These are phyloP conservation scores for Ophiostoma himal-ulmi DNA, from an alignment of 2,329 filamentous ascomycete genomes.

Conservation along the genomic window DNA sequence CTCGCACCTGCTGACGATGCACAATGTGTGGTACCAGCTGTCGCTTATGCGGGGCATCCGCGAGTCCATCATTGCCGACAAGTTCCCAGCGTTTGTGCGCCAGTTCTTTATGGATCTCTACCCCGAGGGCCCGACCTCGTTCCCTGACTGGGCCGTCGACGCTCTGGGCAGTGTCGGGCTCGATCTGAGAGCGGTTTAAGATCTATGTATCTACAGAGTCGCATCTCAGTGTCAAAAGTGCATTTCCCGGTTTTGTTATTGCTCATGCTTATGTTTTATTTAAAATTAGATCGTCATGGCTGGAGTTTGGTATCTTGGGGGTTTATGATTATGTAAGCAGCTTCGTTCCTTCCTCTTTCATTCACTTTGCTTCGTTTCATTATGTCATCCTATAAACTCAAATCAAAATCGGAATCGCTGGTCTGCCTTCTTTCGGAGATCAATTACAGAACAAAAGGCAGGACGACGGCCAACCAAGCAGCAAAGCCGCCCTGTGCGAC, in stretches of 20 bases:
- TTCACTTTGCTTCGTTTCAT: background rate
- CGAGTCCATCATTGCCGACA: conserved; percentile 72
- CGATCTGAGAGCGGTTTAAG: conserved; percentile 46
- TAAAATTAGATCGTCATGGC: background rate
- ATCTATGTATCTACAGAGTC: background rate
- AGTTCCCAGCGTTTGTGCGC: conserved; percentile 70
- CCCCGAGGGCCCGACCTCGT: conserved; percentile 52
- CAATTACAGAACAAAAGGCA: conserved; percentile 19
- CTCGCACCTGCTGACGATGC: conserved; percentile 77
- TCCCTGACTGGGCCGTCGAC: conserved; percentile 78
- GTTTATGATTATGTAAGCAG: conserved; percentile 5
- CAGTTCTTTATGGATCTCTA: conserved; percentile 75
- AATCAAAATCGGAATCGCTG: background rate
- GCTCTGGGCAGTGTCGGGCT: conserved; percentile 76
- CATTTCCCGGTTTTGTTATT: background rate
- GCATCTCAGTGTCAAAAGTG: background rate
- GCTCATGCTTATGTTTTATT: background rate
- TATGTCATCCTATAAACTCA: background rate
- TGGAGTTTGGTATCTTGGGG: background rate
- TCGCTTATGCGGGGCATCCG: conserved; percentile 71
- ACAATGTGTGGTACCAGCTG: conserved; percentile 92
- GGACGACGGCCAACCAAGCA: conserved; percentile 18
- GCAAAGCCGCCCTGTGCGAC: conserved; percentile 7
- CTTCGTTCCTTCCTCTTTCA: background rate
- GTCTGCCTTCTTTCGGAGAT: background rate